Conservation (phyloP, 306 rosid genomes). For the Ochetophila trinervis region DNA sequence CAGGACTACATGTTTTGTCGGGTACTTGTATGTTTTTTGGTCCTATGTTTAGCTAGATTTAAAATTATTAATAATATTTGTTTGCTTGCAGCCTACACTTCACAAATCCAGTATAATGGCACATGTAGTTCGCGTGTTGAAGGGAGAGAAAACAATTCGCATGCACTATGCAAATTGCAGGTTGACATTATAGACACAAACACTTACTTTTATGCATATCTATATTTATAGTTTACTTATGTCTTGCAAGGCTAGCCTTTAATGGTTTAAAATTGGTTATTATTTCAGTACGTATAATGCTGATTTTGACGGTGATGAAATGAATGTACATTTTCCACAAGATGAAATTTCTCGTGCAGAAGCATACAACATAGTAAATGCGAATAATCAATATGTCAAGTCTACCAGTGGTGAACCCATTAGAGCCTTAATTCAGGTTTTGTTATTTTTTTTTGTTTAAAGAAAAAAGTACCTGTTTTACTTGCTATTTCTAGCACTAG, state of each 20-base stretch:
- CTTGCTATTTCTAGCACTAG: not conserved
- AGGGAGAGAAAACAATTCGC: slow-evolving; percentile 94
- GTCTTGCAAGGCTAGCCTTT: slow-evolving; percentile 8
- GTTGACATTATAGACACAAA: slow-evolving; percentile 12
- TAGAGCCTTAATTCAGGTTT: slow-evolving; percentile 92
- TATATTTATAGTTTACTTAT: not conserved
- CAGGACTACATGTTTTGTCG: not conserved
- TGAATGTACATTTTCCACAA: slow-evolving; percentile 98
- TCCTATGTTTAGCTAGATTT: not conserved
- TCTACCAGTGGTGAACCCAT: slow-evolving; percentile 98
- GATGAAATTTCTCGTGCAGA: slow-evolving; percentile 95
- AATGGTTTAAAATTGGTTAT: slow-evolving; percentile 1
- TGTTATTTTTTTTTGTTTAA: not conserved
- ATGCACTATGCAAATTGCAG: slow-evolving; percentile 88
- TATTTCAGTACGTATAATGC: slow-evolving; percentile 85
- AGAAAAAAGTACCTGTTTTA: not conserved
- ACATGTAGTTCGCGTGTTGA: slow-evolving; percentile 78
- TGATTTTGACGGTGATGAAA: slow-evolving; percentile 98
- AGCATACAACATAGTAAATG: slow-evolving; percentile 92
- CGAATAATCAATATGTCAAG: slow-evolving; percentile 92
- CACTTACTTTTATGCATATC: not conserved
- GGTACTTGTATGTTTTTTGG: not conserved
- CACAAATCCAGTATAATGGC: slow-evolving; percentile 99
- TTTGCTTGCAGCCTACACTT: slow-evolving; percentile 81
- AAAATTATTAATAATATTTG: not conserved